phyloP scores from a whole-genome alignment of 1,284 basidiomycete genomes.

The Pyrrhoderma lamaoense region DNA sequence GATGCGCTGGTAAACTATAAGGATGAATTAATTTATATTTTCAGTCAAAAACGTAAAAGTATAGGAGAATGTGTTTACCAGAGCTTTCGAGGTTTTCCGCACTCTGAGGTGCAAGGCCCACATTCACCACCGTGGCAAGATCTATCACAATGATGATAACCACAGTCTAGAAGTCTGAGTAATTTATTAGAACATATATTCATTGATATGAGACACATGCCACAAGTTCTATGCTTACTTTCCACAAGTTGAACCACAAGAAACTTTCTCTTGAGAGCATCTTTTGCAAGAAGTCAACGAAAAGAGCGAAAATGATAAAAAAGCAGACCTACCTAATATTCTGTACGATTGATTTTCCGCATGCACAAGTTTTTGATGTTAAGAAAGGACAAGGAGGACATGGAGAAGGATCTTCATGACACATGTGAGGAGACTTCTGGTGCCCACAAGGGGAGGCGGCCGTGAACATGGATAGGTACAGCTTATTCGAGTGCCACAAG shows the following conservation, averaged over 20 bases:
- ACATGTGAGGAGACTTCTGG: conserved; percentile 65
- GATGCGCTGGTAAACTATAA: conserved; percentile 46
- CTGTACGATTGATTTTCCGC: conserved; percentile 71
- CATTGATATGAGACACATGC: background rate
- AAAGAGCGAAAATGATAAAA: background rate
- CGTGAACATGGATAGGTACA: conserved; percentile 77
- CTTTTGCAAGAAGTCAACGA: background rate
- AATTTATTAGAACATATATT: too few species aligned
- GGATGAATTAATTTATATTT: background rate
- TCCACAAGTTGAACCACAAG: conserved; percentile 76
- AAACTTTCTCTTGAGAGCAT: conserved; percentile 79
- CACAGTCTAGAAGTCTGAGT: conserved; percentile 61
- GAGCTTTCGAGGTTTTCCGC: conserved; percentile 76
- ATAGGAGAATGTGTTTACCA: conserved; percentile 44
- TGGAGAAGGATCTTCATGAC: conserved; percentile 57
- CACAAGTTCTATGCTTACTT: conserved; percentile 36
- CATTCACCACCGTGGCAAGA: conserved; percentile 76
- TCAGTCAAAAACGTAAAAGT: background rate
- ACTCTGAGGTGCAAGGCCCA: conserved; percentile 65
- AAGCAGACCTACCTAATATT: conserved; percentile 40
- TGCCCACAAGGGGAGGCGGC: conserved; percentile 75
- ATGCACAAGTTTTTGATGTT: conserved; percentile 73
- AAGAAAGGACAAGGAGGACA: conserved; percentile 86
- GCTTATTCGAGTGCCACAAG: conserved; percentile 71
- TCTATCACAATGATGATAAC: conserved; percentile 79